Evolutionary conservation across 176 grass and related monocot genomes (phyloP).

Genomic region (Cenchrus americanus): DNA sequence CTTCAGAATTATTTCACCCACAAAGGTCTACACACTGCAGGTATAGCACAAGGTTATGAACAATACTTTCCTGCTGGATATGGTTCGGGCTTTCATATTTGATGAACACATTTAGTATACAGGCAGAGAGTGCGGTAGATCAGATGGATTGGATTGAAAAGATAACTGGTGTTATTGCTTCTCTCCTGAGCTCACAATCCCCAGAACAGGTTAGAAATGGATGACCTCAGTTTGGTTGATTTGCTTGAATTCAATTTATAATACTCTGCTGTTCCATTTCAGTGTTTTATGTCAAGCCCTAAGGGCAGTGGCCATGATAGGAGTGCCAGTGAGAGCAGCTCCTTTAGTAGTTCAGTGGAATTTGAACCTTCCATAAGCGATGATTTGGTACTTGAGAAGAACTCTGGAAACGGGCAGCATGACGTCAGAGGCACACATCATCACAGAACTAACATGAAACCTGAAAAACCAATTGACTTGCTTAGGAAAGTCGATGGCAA

Average conservation of each 20-base stretch:
- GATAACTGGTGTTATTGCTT: constrained; percentile 97
- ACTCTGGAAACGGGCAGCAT: constrained; percentile 66
- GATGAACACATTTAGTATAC: constrained; percentile 41
- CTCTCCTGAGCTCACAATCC: constrained; percentile 80
- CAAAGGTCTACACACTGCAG: constrained; percentile 93
- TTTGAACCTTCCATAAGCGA: constrained; percentile 62
- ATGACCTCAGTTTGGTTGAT: constrained; percentile 34
- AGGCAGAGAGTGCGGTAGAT: constrained; percentile 95
- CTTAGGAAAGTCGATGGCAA: constrained; percentile 88
- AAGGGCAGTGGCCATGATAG: constrained; percentile 64
- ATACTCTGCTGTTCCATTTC: constrained; percentile 41
- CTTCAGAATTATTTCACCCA: constrained; percentile 97
- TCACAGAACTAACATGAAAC: constrained; percentile 63
- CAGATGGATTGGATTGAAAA: constrained; percentile 99
- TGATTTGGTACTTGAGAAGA: constrained; percentile 68
- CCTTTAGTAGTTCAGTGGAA: constrained; percentile 81
- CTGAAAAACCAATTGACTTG: constrained; percentile 90
- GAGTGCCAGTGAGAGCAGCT: constrained; percentile 75
- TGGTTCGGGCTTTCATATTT: constrained; percentile 24
- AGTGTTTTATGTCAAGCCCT: constrained; percentile 73
- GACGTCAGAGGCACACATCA: constrained; percentile 73
- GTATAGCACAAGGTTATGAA: constrained; percentile 50
- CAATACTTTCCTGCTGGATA: constrained; percentile 32
- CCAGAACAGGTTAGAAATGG: constrained; percentile 73
- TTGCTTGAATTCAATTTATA: constrained; percentile 45